Evolutionary conservation across 2,329 filamentous ascomycete species (phyloP).

Genomic region (Trichoderma pleuroti): DNA sequence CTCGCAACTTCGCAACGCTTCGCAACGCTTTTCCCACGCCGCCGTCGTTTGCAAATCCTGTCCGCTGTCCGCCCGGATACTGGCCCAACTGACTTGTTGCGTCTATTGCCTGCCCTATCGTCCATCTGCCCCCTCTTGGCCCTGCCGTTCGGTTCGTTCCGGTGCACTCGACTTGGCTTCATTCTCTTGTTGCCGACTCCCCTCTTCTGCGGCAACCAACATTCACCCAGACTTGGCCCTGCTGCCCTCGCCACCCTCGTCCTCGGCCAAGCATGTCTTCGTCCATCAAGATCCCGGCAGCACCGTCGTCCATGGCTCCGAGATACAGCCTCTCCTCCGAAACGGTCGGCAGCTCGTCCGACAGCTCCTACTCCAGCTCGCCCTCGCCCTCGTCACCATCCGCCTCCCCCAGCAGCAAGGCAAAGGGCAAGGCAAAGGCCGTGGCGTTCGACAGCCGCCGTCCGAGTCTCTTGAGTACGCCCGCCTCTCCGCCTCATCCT

Average conservation of each 20-base stretch:
- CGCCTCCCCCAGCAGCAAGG: conserved; percentile 48
- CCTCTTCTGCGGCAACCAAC: conserved; percentile 6
- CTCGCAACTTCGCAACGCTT: neutral
- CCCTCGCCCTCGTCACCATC: conserved; percentile 56
- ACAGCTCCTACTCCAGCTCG: conserved; percentile 39
- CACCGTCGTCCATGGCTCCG: conserved; percentile 34
- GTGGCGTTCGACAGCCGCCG: conserved; percentile 53
- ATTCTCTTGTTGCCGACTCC: neutral
- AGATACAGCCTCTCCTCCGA: conserved; percentile 42
- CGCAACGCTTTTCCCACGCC: conserved; percentile 27
- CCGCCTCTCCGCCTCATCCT: conserved; percentile 2
- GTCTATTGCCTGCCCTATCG: neutral
- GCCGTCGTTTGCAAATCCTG: neutral
- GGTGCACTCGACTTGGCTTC: neutral
- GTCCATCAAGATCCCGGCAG: conserved; percentile 64
- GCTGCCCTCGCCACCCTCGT: conserved; percentile 6
- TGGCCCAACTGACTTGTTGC: neutral
- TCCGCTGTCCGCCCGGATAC: neutral
- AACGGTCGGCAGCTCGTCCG: conserved; percentile 45
- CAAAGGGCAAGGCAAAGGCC: conserved; percentile 26
- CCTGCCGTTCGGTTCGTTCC: neutral
- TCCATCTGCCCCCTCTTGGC: neutral
- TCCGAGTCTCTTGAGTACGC: conserved; percentile 59
- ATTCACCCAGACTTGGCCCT: conserved; percentile 8
- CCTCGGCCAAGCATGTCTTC: conserved; percentile 53